Conservation (phyloP, 2,329 filamentous ascomycete species). For the Gliomastix tumulicola region DNA sequence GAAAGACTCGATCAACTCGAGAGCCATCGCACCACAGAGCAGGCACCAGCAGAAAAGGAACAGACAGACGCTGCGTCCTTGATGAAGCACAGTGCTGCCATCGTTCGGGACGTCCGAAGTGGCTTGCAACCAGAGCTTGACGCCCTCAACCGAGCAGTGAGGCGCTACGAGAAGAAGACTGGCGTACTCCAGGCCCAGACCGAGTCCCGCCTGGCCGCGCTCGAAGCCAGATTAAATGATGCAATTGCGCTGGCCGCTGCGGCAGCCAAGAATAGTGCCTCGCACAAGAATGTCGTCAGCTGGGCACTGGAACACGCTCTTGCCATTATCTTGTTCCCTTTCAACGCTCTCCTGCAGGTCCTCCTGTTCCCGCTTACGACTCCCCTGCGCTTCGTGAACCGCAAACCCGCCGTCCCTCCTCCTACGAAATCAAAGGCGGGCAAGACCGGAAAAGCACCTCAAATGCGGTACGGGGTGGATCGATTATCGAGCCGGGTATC, state of each 20-base stretch:
- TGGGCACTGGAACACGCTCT: constrained; percentile 29
- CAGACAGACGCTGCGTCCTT: background rate
- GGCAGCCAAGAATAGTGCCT: constrained; percentile 48
- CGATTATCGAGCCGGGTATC: constrained; percentile 23
- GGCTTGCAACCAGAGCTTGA: constrained; percentile 76
- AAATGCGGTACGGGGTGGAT: constrained; percentile 25
- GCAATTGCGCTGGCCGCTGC: constrained; percentile 75
- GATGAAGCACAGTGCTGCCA: constrained; percentile 30
- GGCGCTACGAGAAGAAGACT: constrained; percentile 85
- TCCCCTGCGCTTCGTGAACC: constrained; percentile 23
- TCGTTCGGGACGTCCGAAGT: constrained; percentile 54
- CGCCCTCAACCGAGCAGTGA: constrained; percentile 78
- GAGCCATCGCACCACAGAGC: constrained; percentile 28
- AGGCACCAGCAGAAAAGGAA: constrained; percentile 7
- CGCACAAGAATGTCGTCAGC: constrained; percentile 25
- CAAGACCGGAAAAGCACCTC: constrained; percentile 14
- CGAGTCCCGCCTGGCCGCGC: constrained; percentile 64
- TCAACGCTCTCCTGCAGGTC: constrained; percentile 29
- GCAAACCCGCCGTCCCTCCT: constrained; percentile 18
- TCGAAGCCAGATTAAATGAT: constrained; percentile 69
- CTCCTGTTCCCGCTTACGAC: constrained; percentile 35
- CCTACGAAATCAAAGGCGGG: constrained; percentile 13
- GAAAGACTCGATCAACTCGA: constrained; percentile 67
- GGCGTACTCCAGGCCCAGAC: constrained; percentile 68
- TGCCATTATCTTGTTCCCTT: constrained; percentile 29